A percentile compares a stretch with the other conserved stretches of the same genome.
Evolutionary conservation across 1,139 yeast species (phyloP).

Genomic region (Yamadazyma sp.): DNA sequence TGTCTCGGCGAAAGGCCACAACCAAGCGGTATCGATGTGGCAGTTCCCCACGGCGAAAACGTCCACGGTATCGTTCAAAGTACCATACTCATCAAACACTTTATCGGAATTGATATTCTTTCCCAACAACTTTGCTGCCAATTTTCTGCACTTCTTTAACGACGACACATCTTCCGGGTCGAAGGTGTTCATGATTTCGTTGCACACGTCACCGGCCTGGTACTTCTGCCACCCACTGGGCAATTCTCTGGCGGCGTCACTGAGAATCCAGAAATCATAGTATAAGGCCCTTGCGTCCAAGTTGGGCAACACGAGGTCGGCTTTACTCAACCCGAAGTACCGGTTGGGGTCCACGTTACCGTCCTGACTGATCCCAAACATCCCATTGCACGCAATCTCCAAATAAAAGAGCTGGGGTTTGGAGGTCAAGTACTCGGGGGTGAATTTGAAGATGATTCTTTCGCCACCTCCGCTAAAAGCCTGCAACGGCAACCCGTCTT

Average conservation of each 20-base stretch:
- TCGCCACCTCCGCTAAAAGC: conserved; percentile 90
- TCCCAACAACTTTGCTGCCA: conserved; percentile 70
- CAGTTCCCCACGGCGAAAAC: conserved; percentile 91
- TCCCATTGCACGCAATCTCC: conserved; percentile 92
- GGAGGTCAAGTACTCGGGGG: conserved; percentile 47
- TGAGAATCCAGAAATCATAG: conserved; percentile 83
- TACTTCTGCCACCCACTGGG: conserved; percentile 74
- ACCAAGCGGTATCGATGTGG: conserved; percentile 97
- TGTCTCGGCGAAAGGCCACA: conserved; percentile 98
- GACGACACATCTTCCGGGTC: conserved; percentile 55
- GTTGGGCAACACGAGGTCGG: conserved; percentile 83
- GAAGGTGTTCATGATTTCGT: conserved; percentile 77
- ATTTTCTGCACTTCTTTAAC: conserved; percentile 60
- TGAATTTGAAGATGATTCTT: conserved; percentile 71
- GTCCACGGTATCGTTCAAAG: conserved; percentile 30
- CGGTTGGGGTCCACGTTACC: conserved; percentile 65
- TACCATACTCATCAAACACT: conserved; percentile 45
- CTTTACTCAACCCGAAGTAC: conserved; percentile 62
- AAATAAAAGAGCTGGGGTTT: conserved; percentile 59
- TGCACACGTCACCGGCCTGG: conserved; percentile 76
- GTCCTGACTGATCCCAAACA: conserved; percentile 80
- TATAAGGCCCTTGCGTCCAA: conserved; percentile 73
- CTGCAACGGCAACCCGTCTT: conserved; percentile 67
- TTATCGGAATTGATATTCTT: conserved; percentile 57
- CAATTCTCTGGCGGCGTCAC: conserved; percentile 89